These are phyloP conservation scores for Venturia asperata DNA, from an alignment of 2,329 filamentous ascomycete species.

Conservation along the genomic window DNA sequence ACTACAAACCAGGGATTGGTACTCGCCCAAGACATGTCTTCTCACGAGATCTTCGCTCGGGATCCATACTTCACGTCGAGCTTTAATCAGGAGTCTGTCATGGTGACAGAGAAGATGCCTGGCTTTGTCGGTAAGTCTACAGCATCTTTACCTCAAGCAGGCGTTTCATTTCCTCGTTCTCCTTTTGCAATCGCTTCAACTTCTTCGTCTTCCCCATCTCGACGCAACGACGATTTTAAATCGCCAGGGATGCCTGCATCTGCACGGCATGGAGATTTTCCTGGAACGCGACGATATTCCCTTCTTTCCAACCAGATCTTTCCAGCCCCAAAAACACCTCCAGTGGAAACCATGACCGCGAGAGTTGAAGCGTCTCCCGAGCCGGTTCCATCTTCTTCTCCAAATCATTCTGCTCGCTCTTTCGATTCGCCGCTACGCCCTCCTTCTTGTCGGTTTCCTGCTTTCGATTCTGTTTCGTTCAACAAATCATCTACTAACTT, in stretches of 20 bases:
- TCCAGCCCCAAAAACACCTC: conserved; percentile 19
- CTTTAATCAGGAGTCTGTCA: conserved; percentile 10
- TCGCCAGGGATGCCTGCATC: conserved; percentile 20
- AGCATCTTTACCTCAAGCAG: conserved; percentile 2
- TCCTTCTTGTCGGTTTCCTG: conserved; percentile 36
- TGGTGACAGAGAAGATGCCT: conserved; percentile 15
- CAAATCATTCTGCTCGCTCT: conserved; percentile 23
- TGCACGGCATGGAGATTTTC: conserved; percentile 14
- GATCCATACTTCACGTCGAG: conserved; percentile 16
- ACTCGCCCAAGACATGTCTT: conserved; percentile 54
- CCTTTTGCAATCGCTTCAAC: conserved; percentile 13
- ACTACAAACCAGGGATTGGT: conserved; percentile 46
- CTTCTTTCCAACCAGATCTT: conserved; percentile 26
- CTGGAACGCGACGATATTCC: conserved; percentile 17
- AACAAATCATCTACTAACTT: conserved; percentile 18
- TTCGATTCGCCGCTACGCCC: conserved; percentile 25
- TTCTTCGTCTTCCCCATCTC: conserved; percentile 1
- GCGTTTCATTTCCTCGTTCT: conserved; percentile 10
- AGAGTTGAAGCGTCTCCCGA: conserved; percentile 23
- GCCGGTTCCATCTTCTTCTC: conserved; percentile 22
- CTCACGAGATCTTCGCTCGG: conserved; percentile 18
- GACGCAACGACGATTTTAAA: conserved; percentile 10
- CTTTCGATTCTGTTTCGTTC: conserved; percentile 25
- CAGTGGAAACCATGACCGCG: conserved; percentile 22
- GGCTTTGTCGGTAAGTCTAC: conserved; percentile 18